Percentiles rank a stretch among this genome's conserved stretches.
These are phyloP conservation scores for Plasmodium vinckei DNA, from an alignment of 169 alveolate species.

Conservation along the genomic window DNA sequence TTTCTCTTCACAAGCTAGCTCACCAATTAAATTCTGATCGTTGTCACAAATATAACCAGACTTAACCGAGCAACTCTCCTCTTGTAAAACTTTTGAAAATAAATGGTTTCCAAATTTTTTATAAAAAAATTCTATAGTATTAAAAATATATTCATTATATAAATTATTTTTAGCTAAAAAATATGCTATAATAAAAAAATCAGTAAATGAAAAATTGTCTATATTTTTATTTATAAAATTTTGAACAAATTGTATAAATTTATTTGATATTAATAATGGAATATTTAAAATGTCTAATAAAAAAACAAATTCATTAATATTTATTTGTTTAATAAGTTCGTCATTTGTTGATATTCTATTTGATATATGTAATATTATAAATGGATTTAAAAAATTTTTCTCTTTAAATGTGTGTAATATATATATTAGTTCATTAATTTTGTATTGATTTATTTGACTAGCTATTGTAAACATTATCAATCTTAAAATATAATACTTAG, in stretches of 20 bases:
- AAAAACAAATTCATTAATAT: conserved; percentile 44
- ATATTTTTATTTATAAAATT: conserved; percentile 17
- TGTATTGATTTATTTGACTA: conserved; percentile 16
- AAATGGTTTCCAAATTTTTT: background rate
- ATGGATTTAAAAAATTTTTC: conserved; percentile 48
- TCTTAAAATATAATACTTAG: conserved; percentile 49
- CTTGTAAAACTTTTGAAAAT: background rate
- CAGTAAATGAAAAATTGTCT: conserved; percentile 1
- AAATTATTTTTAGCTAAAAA: conserved; percentile 69
- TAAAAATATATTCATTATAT: conserved; percentile 17
- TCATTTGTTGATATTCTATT: conserved; percentile 7
- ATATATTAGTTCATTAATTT: conserved; percentile 56
- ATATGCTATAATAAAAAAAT: conserved; percentile 38
- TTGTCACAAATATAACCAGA: background rate
- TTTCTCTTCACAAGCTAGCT: background rate
- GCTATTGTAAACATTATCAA: conserved; percentile 27
- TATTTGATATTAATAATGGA: conserved; percentile 46
- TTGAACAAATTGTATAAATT: conserved; percentile 7
- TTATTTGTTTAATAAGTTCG: background rate
- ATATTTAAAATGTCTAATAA: conserved; percentile 42
- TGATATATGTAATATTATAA: conserved; percentile 40
- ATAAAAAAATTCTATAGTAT: conserved; percentile 36
- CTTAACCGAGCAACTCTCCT: background rate
- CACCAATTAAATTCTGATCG: background rate
- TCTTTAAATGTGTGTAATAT: conserved; percentile 44